Conservation (phyloP, 352 stramenopile species). For the Phytophthora quininea region DNA sequence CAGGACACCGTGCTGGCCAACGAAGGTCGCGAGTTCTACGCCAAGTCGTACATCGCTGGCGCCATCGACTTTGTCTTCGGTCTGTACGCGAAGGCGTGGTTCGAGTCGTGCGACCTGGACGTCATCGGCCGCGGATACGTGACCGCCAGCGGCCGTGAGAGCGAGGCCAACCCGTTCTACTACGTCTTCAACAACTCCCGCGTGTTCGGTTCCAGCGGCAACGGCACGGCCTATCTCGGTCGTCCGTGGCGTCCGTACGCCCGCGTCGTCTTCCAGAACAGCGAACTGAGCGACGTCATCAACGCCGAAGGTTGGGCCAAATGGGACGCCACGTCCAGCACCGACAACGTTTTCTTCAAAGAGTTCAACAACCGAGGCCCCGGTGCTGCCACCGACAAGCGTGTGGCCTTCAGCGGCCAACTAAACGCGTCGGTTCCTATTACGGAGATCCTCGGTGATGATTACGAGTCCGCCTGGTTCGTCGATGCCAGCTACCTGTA, state of each 20-base stretch:
- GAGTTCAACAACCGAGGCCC: not conserved
- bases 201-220: not conserved
- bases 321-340: not conserved
- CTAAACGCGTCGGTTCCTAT: not conserved
- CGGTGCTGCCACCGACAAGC: not conserved
- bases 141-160: not conserved
- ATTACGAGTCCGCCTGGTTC: not conserved
- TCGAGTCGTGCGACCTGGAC: not conserved
- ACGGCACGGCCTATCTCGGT: not conserved
- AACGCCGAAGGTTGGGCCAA: not conserved
- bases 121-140: not conserved
- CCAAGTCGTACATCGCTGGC: not conserved
- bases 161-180: not conserved
- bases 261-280: not conserved
- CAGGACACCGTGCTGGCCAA: constrained; percentile 30
- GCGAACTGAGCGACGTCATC: not conserved
- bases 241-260: not conserved
- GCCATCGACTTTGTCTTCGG: not conserved
- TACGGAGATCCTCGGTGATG: not conserved
- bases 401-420: not conserved
- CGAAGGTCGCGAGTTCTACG: constrained; percentile 4
- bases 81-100: not conserved
- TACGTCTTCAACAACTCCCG: not conserved
- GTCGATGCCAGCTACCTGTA: not conserved
- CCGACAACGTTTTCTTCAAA: not conserved